phyloP scores from a whole-genome alignment of 2,329 filamentous ascomycete species.

The Bisporella sp. region DNA sequence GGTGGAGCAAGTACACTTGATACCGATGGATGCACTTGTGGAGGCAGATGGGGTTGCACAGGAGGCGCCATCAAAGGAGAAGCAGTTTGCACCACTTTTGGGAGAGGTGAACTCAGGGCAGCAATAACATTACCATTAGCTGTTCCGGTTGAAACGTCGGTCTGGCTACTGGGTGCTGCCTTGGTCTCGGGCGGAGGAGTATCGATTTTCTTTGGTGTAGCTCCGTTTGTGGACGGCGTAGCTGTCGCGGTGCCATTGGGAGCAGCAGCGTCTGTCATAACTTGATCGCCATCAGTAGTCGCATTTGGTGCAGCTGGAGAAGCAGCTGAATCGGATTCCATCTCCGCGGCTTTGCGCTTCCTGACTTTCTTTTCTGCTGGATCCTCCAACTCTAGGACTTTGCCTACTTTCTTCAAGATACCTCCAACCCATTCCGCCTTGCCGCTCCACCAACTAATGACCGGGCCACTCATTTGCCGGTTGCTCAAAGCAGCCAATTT shows the following conservation, averaged over 20 bases:
- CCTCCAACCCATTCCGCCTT: conserved; percentile 74
- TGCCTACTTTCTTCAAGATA: conserved; percentile 64
- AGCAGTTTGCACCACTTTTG: not conserved
- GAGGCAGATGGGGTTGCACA: not conserved
- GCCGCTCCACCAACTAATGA: conserved; percentile 93
- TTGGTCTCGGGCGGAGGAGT: not conserved
- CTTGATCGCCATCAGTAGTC: not conserved
- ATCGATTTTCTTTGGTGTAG: not conserved
- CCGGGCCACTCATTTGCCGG: conserved; percentile 78
- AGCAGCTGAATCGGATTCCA: conserved; percentile 16
- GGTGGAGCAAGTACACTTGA: conserved; percentile 1
- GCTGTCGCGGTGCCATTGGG: not conserved
- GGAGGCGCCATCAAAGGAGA: not conserved
- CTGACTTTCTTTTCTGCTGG: conserved; percentile 38
- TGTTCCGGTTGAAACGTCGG: not conserved
- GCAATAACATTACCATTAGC: not conserved
- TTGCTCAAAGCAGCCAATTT: conserved; percentile 85
- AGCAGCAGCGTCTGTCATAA: not conserved
- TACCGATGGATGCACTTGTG: not conserved
- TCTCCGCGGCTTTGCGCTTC: conserved; percentile 51
- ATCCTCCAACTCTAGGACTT: conserved; percentile 54
- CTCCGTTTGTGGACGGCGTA: not conserved
- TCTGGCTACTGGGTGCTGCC: not conserved
- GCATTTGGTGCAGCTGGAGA: not conserved
- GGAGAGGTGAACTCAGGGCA: not conserved